These are phyloP conservation scores for Chytriomyces sp. DNA, from an alignment of 192 early-diverging fungal species.

Conservation along the genomic window DNA sequence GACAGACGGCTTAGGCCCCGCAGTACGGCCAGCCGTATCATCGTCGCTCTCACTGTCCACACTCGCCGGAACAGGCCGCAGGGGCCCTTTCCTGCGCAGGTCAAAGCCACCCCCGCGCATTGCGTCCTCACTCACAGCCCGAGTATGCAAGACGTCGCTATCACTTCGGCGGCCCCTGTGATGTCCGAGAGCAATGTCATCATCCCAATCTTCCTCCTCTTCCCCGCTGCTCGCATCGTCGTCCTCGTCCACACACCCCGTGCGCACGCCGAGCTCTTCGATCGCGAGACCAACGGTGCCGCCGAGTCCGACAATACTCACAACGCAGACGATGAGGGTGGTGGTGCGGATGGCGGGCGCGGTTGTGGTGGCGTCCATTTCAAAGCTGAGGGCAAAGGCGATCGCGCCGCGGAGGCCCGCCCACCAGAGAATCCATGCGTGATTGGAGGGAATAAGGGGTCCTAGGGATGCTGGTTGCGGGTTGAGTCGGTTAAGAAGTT, in stretches of 20 bases:
- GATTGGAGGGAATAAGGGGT: conserved; percentile 50
- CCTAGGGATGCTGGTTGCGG: conserved; percentile 32
- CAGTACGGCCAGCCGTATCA: not conserved
- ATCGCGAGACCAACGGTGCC: conserved; percentile 86
- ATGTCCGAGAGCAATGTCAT: conserved; percentile 10
- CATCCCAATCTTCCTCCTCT: conserved; percentile 20
- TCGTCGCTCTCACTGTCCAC: not conserved
- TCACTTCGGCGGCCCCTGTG: conserved; percentile 12
- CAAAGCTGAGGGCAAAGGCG: conserved; percentile 90
- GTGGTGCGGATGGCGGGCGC: conserved; percentile 78
- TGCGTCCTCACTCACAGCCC: conserved; percentile 7
- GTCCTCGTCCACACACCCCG: conserved; percentile 55
- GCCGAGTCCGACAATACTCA: conserved; percentile 89
- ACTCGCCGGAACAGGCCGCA: not conserved
- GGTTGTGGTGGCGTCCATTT: conserved; percentile 44
- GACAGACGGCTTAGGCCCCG: not conserved
- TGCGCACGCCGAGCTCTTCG: conserved; percentile 72
- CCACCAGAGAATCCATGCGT: conserved; percentile 97
- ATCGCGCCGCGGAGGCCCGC: conserved; percentile 94
- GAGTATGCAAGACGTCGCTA: not conserved
- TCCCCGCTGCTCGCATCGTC: conserved; percentile 20
- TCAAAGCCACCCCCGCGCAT: not conserved
- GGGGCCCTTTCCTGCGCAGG: conserved; percentile 7
- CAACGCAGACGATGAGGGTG: conserved; percentile 88
- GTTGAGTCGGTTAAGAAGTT: conserved; percentile 76